Evolutionary conservation across 2,329 filamentous ascomycete species (phyloP), one percentile per base, ranked within the genome.

Genomic region (Trichophaea hybrida): DNA sequence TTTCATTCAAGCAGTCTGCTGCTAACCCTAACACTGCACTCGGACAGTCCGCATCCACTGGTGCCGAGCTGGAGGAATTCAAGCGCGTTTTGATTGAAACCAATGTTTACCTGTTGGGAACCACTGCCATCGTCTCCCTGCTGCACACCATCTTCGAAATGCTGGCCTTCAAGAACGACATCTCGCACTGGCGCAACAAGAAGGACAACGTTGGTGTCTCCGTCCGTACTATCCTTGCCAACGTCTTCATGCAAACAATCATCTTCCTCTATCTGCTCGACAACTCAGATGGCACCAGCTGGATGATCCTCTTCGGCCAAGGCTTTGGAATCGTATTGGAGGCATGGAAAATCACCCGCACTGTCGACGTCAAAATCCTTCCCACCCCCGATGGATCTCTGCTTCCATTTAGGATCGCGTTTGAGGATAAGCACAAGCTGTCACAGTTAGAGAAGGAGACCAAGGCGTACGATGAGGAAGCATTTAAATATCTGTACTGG

Each of bases 191-290:
- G 82, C 88, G 90, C 71, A 96, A 97, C 77, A 98, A 98, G 84
- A 98, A 98, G 78, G 94, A 97, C 75, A 93, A 95, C 61, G 86
- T 98, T 33, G 93, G 93, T 64, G 94, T 95, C 50, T 96, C 90
- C 1, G 86, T 98, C 61, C 88, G 93, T 59, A 94, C 91, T 35
- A 98, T 98, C 69, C 77, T 98, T 59, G 89, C 88, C 71, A 98
- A 97, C 70, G 90, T 97, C 63, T 90, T 97, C 73, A 98, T 98
- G 93, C 93, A 98, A 73, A 73, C 79, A 5, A 79, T 97, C 70
- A 96, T 98, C 73, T 94, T 98, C 79, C 78, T 98, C 50, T 98
- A 98, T 74, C 80, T 98, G 34, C 76, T 98, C 69, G 93, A 98
- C 75, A 97, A 98, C 76, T 94, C 89, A 66, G 89, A 96, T 60